Base-by-base conservation (phyloP, 345 rosid genomes). In the Erucastrum elatum region DNA sequence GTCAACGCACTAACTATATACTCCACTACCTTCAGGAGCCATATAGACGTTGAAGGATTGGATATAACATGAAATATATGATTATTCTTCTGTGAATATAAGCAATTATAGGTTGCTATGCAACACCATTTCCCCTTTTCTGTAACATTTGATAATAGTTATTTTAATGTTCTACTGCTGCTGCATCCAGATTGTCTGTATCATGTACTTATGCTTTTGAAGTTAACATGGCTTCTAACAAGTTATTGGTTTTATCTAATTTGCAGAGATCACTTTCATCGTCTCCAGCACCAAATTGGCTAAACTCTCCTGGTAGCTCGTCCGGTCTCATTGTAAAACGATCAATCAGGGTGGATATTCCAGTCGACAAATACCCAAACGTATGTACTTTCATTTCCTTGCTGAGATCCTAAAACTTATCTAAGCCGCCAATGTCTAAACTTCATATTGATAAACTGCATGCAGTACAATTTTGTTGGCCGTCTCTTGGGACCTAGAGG, bases 401-500 rank as follows among this genome's bases (percentile, higher is more conserved):
- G 3, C 8, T 31, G 1, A 63, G 62, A 25, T 58, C 25, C 75
- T 67, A 2, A 33, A 8, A 26, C 64, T 74, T 74, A 6, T 33
- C 15, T 72, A 3, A 46, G 4, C 21, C 21, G 72, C 53, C 64
- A 13, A 16, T 10, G 80, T 30, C 4, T 78, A 17, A 65, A 66
- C n/a, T 37, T 35, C 2, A 25, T 66, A 2, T 75, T 70, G 74
- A 78, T 76, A 12, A 70, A 5, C 2, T 82, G 87, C 91, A 96
- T 82, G 87, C 91, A 96, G 99, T 96, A 76, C 86, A 96, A 96
- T 86, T 96, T 96, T 86, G 99, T 96, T 0, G 99, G 99, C 30
- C 98, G 99, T 67, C 96, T 96, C 76, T 95, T 96, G 84, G 99
- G 99, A 71, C 99, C 98, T 68, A 87, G 98, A 81, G 99, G 99